Percentiles rank a stretch among this genome's conserved stretches.
These are phyloP conservation scores for Annona cherimola DNA, from an alignment of 164 flowering plant genomes.

Conservation along the genomic window DNA sequence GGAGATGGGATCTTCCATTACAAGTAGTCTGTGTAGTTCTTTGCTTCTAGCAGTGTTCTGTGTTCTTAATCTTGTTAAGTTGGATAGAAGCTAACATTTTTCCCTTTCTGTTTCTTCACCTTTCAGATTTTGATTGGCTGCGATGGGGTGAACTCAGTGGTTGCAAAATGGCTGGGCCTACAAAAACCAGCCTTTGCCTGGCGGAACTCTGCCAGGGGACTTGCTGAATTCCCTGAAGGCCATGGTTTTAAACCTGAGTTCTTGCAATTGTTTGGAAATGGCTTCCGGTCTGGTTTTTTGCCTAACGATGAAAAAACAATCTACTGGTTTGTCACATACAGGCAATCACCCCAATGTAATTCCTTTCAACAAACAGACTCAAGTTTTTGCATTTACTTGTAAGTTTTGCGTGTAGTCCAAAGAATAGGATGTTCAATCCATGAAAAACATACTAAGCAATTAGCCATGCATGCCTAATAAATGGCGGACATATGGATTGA, in stretches of 20 bases:
- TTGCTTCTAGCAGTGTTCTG: background rate
- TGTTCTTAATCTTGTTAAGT: no score
- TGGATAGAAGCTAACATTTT: background rate
- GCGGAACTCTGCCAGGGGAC: slow-evolving; percentile 40
- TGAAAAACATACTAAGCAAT: no score
- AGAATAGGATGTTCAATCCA: no score
- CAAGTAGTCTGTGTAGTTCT: background rate
- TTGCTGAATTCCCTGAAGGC: slow-evolving; percentile 18
- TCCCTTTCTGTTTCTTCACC: background rate
- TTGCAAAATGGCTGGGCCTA: slow-evolving; percentile 42
- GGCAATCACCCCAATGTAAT: slow-evolving; percentile 25
- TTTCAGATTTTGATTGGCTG: slow-evolving; percentile 45
- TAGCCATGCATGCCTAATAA: no score
- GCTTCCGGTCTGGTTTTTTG: slow-evolving; percentile 39
- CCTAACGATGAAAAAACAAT: slow-evolving; percentile 39
- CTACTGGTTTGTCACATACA: slow-evolving; percentile 53
- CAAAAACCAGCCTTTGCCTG: slow-evolving; percentile 26
- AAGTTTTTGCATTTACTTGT: background rate
- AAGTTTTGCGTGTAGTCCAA: no score
- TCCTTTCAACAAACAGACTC: background rate
- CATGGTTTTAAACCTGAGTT: slow-evolving; percentile 40
- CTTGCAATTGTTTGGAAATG: slow-evolving; percentile 35
- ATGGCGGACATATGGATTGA: no score
- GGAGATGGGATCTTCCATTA: background rate
- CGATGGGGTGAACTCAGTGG: slow-evolving; percentile 54